Percentiles rank a stretch among this genome's conserved stretches.
These are phyloP conservation scores for Leccinum truebloodii DNA, from an alignment of 768 basidiomycete species.

Conservation along the genomic window DNA sequence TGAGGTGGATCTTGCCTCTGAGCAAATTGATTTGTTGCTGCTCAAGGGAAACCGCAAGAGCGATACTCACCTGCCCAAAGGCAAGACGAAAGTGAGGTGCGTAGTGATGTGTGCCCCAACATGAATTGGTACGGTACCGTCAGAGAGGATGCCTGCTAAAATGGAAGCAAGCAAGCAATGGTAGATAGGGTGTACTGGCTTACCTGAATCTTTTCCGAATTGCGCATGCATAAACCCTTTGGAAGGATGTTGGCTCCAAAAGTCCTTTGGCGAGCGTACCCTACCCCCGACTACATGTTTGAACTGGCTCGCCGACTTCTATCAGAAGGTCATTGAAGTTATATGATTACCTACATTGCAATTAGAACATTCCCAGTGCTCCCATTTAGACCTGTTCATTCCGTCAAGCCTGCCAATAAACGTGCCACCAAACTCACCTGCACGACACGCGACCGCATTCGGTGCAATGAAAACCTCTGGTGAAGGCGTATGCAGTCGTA, in stretches of 20 bases:
- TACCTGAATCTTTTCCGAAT: constrained; percentile 34
- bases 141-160: constrained; percentile 21
- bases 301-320: constrained; percentile 11
- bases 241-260: constrained; percentile 36
- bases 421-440: constrained; percentile 46
- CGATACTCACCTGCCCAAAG: constrained; percentile 42
- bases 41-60: not conserved
- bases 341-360: constrained; percentile 48
- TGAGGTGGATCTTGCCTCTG: constrained; percentile 64
- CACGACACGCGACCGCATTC: constrained; percentile 72
- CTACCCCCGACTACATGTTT: constrained; percentile 20
- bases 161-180: not conserved
- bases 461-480: constrained; percentile 68
- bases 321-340: constrained; percentile 1
- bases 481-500: constrained; percentile 56
- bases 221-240: constrained; percentile 30
- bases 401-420: constrained; percentile 2
- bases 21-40: not conserved
- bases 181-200: not conserved
- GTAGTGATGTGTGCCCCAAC: constrained; percentile 26
- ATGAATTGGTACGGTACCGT: constrained; percentile 18
- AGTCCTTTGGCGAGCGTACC: constrained; percentile 36
- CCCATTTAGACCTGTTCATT: constrained; percentile 64
- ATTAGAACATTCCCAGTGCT: constrained; percentile 65
- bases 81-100: constrained; percentile 53